These are phyloP conservation scores for Suillus discolor DNA, from an alignment of 768 basidiomycete genomes.

Conservation along the genomic window DNA sequence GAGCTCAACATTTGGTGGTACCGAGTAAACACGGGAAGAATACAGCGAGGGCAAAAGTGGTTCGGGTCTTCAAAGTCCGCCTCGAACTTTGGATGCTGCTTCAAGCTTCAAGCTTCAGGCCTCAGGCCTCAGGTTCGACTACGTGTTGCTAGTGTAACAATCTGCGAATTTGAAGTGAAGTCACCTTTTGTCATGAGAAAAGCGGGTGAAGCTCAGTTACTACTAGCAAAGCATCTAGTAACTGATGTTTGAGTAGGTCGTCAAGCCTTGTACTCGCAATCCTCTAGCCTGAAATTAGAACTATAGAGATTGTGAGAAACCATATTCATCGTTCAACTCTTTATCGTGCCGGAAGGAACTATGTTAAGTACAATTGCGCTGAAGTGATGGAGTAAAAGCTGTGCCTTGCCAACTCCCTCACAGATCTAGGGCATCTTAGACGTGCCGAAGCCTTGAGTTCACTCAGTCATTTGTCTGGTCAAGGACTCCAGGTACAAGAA, in stretches of 20 bases:
- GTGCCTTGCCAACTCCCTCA: neutral
- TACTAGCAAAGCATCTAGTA: neutral
- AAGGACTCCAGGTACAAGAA: neutral
- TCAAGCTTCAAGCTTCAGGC: too few species aligned
- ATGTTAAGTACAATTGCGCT: neutral
- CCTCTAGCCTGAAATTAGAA: neutral
- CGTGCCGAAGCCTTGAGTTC: neutral
- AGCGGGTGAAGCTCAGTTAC: neutral
- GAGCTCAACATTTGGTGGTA: slow-evolving; percentile 65
- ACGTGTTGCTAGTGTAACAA: neutral
- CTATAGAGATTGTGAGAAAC: neutral
- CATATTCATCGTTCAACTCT: neutral
- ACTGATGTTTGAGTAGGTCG: neutral
- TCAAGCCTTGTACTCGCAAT: neutral
- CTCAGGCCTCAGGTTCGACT: neutral
- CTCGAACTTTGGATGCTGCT: neutral
- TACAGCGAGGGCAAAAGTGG: neutral
- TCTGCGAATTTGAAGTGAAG: neutral
- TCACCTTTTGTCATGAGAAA: neutral
- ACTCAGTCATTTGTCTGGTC: neutral
- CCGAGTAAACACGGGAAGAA: slow-evolving; percentile 5
- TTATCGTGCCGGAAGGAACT: neutral
- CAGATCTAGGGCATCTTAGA: neutral
- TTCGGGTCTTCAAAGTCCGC: neutral
- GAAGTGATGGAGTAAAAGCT: neutral